Evolutionary conservation across 2,329 filamentous ascomycete species (phyloP), one percentile per base, ranked within the genome.

Genomic region (Pseudopithomyces chartarum): DNA sequence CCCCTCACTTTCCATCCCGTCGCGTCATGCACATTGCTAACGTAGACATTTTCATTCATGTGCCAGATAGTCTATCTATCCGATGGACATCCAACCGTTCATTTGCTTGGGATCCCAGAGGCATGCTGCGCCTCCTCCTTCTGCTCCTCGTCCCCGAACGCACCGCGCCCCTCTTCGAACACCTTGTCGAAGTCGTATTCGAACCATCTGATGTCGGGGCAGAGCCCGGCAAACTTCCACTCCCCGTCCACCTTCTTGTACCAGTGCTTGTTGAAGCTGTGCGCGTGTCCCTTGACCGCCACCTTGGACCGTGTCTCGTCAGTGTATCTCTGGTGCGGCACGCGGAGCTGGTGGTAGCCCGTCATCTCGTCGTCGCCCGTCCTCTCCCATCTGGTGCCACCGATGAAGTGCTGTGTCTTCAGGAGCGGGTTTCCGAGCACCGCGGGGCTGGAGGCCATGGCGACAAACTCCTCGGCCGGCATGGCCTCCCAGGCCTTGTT

Each of bases 361-460:
- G 74, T 79, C 57, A 85, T 81, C 58, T 82, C 78, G 58, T 74
- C 73, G 54, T 81, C 79, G 26, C 67, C 70, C 12, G 78, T 76
- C 71, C 82, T 80, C 68, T 80, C 79, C 82, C 81, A 85, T 61
- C 77, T 76, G 33, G 79, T 80, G 57, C 78, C 80, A 60, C 83
- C 83, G 62, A 85, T 80, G 68, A 84, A 82, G 71, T 85, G 83
- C 74, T 85, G 83, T 19, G 83, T 85, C 73, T 79, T 83, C 63
- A 85, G 76, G 19, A 78, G 73, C 19, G 78, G 77, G 73, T 84
- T 79, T 62, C 83, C 83, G n/a, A 85, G 80, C 23, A 85, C 82
- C 12, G 76, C 69, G 2, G 77, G 75, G 70, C 80, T 77, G 1
- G 81, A 84, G 2, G 80, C 82, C 80, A 85, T 82, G 45, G 66